Evolutionary conservation across 2,329 filamentous ascomycete genomes (phyloP), one percentile per base, ranked within the genome.

Genomic region (Fusarium gaditjirri): DNA sequence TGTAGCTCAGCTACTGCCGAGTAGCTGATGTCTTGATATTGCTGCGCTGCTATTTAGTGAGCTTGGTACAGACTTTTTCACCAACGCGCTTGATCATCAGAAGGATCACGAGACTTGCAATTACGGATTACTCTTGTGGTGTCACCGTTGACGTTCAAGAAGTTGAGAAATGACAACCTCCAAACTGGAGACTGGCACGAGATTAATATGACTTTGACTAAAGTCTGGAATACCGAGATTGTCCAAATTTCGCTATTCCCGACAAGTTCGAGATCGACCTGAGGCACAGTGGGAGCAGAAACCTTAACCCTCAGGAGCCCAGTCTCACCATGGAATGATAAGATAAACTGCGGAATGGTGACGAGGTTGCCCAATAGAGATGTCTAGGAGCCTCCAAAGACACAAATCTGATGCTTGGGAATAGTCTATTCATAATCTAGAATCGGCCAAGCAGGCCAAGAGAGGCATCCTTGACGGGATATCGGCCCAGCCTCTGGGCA

Each of bases 401-500:
- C 33, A 50, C 11, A 27, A 50, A 36, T 8, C 43, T 44, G 47
- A 38, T 50, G 36, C 23, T 50, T 27, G 9, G 14, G 17, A 19
- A 42, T 52, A 36, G 17, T 29, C 42, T 29, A 42, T 44, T 50
- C 17, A 39, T 33, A 27, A 41, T 63, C 43, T 43, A 38, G 43
- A 62, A 36, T n/a, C 14, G 29, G 49, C 41, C 61, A 67, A 67
- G 60, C 2, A 55, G 60, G 31, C 35, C 42, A 68, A 54, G 47
- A 62, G 39, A 58, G 46, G 41, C 29, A 54, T 33, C 39, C 44
- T 47, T 43, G 36, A 54, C 66, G 65, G 66, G 59, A 59, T 65
- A 65, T 69, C 65, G 66, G 66, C 46, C 65, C 66, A 69, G 52
- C 29, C 31, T 53, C 62, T 69, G 46, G 46, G 58, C 44, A 50